Evolutionary conservation across 805 yeast species (phyloP).

Genomic region (Wickerhamiella galacta): DNA sequence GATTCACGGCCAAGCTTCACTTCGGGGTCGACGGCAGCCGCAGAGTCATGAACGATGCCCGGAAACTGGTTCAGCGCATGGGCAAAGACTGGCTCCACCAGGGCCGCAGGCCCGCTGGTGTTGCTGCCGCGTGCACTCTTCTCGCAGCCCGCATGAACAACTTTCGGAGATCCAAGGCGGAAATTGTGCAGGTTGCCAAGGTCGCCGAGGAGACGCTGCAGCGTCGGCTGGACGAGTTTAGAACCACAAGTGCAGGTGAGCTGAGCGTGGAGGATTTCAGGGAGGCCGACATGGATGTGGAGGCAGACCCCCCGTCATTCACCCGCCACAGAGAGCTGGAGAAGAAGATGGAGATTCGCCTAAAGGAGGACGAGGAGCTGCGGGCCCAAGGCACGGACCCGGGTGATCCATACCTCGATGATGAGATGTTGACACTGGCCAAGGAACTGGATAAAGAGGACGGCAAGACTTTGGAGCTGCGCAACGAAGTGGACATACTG

Average conservation of each 20-base stretch:
- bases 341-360: constrained; percentile 12
- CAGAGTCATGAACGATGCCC: constrained; percentile 76
- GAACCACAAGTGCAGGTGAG: constrained; percentile 53
- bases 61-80: constrained; percentile 77
- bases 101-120: constrained; percentile 96
- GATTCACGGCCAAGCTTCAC: constrained; percentile 75
- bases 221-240: constrained; percentile 75
- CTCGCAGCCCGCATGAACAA: constrained; percentile 96
- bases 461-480: constrained; percentile 17
- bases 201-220: constrained; percentile 91
- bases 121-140: constrained; percentile 90
- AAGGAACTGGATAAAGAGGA: constrained; percentile 16
- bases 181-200: constrained; percentile 87
- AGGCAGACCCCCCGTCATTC: constrained; percentile 73
- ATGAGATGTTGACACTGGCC: constrained; percentile 14
- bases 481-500: constrained; percentile 17
- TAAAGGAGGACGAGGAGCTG: constrained; percentile 10
- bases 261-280: constrained; percentile 65
- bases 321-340: constrained; percentile 41
- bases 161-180: constrained; percentile 77
- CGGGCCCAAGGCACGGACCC: constrained; percentile 13
- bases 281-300: constrained; percentile 24
- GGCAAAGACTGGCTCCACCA: constrained; percentile 88
- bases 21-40: constrained; percentile 46
- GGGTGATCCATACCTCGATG: constrained; percentile 13